Percentiles rank a stretch among this genome's conserved stretches.
phyloP scores from a whole-genome alignment of 257 asterid species.

The Coffea canephora region DNA sequence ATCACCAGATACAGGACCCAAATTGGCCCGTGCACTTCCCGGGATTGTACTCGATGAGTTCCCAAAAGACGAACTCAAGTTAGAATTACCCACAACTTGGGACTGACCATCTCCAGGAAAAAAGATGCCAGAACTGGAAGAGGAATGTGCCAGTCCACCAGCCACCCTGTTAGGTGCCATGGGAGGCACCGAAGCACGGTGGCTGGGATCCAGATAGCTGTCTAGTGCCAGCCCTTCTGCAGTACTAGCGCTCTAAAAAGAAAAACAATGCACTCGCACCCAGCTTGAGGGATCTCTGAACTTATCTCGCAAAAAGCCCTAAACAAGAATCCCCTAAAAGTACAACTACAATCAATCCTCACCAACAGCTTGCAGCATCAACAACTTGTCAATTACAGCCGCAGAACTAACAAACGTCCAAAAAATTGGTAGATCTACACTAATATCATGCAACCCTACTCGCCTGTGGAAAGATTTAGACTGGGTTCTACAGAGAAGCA shows the following conservation, averaged over 20 bases:
- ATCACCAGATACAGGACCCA: slow-evolving; percentile 59
- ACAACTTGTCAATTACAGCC: not conserved
- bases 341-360: slow-evolving; percentile 12
- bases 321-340: not conserved
- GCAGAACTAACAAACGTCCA: slow-evolving; percentile 2
- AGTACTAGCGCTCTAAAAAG: not conserved
- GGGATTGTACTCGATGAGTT: slow-evolving; percentile 60
- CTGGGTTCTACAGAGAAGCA: not conserved
- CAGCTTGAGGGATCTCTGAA: not conserved
- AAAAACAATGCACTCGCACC: not conserved
- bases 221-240: slow-evolving; percentile 34
- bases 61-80: slow-evolving; percentile 65
- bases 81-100: slow-evolving; percentile 64
- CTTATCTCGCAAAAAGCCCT: slow-evolving; percentile 4
- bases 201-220: slow-evolving; percentile 38
- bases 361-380: slow-evolving; percentile 8
- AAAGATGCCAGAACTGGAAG: slow-evolving; percentile 81
- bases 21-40: slow-evolving; percentile 50
- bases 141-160: slow-evolving; percentile 76
- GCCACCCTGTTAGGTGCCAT: slow-evolving; percentile 74
- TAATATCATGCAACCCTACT: not conserved
- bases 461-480: not conserved
- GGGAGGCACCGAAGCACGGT: slow-evolving; percentile 37
- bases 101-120: slow-evolving; percentile 78
- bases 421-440: not conserved